Evolutionary conservation across 495 filamentous ascomycete genomes (phyloP).

Genomic region (Physcia stellaris): DNA sequence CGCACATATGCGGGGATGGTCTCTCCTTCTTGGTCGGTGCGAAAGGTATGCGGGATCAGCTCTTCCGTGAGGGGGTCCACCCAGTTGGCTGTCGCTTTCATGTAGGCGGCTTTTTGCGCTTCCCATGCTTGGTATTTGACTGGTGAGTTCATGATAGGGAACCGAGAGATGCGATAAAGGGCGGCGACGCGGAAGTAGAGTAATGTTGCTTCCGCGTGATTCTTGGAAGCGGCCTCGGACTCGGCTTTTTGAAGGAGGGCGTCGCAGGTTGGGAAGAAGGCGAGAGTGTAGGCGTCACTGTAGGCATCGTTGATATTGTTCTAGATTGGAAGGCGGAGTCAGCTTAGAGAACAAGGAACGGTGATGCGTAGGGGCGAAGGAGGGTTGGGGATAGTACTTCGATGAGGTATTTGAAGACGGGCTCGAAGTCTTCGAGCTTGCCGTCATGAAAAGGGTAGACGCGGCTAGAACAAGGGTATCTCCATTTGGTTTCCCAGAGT

Average conservation of each 20-base stretch:
- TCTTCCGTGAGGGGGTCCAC: constrained; percentile 43
- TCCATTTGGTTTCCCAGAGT: constrained; percentile 75
- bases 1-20: constrained; percentile 55
- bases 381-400: constrained; percentile 26
- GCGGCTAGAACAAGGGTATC: constrained; percentile 39
- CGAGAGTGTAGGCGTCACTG: constrained; percentile 37
- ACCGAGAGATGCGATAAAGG: constrained; percentile 60
- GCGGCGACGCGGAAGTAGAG: constrained; percentile 59
- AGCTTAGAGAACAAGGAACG: constrained; percentile 41
- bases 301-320: constrained; percentile 38
- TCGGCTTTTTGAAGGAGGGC: background rate
- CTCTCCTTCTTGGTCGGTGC: constrained; percentile 32
- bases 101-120: constrained; percentile 49
- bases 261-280: constrained; percentile 13
- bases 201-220: constrained; percentile 41
- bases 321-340: constrained; percentile 22
- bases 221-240: background rate
- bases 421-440: constrained; percentile 52
- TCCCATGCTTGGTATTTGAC: constrained; percentile 50
- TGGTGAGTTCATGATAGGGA: constrained; percentile 44
- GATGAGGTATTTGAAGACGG: constrained; percentile 53
- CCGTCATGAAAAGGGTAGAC: constrained; percentile 76
- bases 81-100: constrained; percentile 44
- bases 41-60: constrained; percentile 42
- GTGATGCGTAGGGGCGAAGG: constrained; percentile 15